Conservation (phyloP, 2,329 filamentous ascomycete genomes). For the Penicillium brasilianum region DNA sequence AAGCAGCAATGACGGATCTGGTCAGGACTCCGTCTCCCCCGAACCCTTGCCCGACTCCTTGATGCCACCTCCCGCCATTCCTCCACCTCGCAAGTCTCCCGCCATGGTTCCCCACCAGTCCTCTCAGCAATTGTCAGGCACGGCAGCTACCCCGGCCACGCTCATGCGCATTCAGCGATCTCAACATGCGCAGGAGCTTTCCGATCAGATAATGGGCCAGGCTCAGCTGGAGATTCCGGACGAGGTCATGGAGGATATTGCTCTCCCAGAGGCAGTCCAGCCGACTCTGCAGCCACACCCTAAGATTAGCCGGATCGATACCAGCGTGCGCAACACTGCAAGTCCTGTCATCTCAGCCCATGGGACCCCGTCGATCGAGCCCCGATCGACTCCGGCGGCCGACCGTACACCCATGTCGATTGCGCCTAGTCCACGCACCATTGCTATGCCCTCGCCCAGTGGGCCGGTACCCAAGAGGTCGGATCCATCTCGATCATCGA, state of each 20-base stretch:
- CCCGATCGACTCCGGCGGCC: constrained; percentile 40
- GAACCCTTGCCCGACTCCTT: constrained; percentile 56
- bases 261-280: constrained; percentile 74
- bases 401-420: constrained; percentile 43
- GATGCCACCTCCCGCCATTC: constrained; percentile 57
- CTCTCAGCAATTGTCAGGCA: constrained; percentile 40
- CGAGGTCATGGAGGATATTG: constrained; percentile 66
- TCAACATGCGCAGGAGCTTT: constrained; percentile 46
- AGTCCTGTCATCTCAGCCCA: constrained; percentile 68
- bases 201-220: constrained; percentile 42
- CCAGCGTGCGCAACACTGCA: constrained; percentile 44
- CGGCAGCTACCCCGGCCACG: constrained; percentile 84
- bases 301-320: constrained; percentile 57
- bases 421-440: constrained; percentile 60
- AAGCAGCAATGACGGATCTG: constrained; percentile 52
- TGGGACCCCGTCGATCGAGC: constrained; percentile 59
- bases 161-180: constrained; percentile 74
- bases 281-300: constrained; percentile 54
- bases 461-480: constrained; percentile 47
- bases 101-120: constrained; percentile 39
- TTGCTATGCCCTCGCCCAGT: constrained; percentile 58
- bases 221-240: constrained; percentile 52
- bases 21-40: constrained; percentile 55
- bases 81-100: constrained; percentile 49
- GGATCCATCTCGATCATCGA: constrained; percentile 54